Percentiles rank a stretch among this genome's conserved stretches.
phyloP scores from a whole-genome alignment of 2,329 filamentous ascomycete genomes.

The Curvularia spicifera region DNA sequence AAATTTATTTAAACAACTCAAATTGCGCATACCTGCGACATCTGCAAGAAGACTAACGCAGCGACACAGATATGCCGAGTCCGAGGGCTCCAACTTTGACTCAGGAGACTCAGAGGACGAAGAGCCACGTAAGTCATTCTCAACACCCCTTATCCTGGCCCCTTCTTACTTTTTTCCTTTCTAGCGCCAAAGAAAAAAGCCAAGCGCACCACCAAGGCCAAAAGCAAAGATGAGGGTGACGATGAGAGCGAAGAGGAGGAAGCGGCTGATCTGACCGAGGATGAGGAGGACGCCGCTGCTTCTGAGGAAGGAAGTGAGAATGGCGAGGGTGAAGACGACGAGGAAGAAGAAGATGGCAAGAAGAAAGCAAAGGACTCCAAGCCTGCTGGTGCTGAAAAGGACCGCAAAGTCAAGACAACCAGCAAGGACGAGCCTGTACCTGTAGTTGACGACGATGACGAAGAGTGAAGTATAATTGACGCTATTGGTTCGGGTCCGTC shows the following conservation, averaged over 20 bases:
- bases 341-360: conserved; percentile 44
- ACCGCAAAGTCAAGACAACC: conserved; percentile 42
- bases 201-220: conserved; percentile 40
- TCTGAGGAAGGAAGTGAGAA: conserved; percentile 28
- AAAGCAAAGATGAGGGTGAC: conserved; percentile 40
- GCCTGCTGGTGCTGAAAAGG: conserved; percentile 43
- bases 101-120: conserved; percentile 47
- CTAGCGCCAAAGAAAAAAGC: conserved; percentile 48
- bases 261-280: conserved; percentile 22
- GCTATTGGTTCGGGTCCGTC: not conserved
- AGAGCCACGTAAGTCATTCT: conserved; percentile 42
- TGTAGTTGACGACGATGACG: conserved; percentile 42
- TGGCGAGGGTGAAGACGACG: conserved; percentile 39
- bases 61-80: conserved; percentile 45
- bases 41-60: conserved; percentile 26
- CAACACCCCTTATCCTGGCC: conserved; percentile 1
- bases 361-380: conserved; percentile 48
- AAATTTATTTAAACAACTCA: not conserved
- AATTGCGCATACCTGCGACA: not conserved
- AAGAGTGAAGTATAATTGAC: conserved; percentile 20
- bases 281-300: conserved; percentile 13
- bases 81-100: conserved; percentile 47
- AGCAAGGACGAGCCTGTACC: conserved; percentile 39
- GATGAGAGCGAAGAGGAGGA: conserved; percentile 41
- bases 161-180: not conserved